Base-by-base conservation (phyloP, 805 yeast species). In the Candida silvicultrix region DNA sequence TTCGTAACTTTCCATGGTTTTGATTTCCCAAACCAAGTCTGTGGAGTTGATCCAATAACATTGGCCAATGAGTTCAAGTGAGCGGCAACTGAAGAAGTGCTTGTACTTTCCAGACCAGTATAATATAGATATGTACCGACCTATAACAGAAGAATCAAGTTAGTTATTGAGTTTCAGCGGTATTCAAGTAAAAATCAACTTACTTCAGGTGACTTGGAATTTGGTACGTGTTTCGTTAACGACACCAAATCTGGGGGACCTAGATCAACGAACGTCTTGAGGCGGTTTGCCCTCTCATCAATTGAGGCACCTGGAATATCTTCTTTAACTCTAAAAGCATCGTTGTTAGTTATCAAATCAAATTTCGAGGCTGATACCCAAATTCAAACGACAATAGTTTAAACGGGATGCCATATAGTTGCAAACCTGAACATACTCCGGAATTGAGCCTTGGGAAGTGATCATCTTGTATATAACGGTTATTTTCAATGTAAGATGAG, bases 21-120 rank as follows among this genome's bases (percentile, higher is more conserved):
- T 51, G 72, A 74, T 58, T 81, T 87, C 14, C 90, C 89, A 67
- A 85, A 86, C 95, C 95, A 86, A 40, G 77, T 68, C 61, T 86
- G 95, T 6, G 81, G 79, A 29, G 77, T 67, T 48, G 76, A 79
- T 22, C 75, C 63, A 28, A 86, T 80, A 34, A 81, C 69, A 45
- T 77, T 85, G 31, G 89, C 83, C 51, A 86, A 62, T 7, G 79
- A 75, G 59, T 84, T 85, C 46, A 85, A 66, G 47, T 81, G 80
- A 1, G 89, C 89, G 11, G 92, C 90, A 45, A 86, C 80, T 1
- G 89, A 76, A 1, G 94, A 86, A 15, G 88, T 77, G 55, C 80
- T 83, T 21, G 88, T 80, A 18, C 85, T 82, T 58, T 86, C 92
- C 2, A 81, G 73, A 7, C 95, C 95, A 0, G 87, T 76, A 53